Conservation (phyloP, 1,139 yeast species). For the Magnusiomyces starmeri region DNA sequence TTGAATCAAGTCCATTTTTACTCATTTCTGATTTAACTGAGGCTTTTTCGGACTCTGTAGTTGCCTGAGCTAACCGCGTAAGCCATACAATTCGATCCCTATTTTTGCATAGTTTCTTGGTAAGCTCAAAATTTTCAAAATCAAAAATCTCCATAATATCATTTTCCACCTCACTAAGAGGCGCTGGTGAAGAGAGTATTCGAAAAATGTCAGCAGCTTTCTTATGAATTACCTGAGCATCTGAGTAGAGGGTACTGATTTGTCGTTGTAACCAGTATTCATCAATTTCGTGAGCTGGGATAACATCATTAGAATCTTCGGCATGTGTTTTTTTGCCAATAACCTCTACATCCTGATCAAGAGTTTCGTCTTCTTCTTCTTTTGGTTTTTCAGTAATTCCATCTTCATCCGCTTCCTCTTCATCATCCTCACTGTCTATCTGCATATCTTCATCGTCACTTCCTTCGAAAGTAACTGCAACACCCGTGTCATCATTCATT, state of each 20-base stretch:
- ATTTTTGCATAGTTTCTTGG: constrained; percentile 46
- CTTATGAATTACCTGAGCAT: constrained; percentile 35
- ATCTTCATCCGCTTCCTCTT: constrained; percentile 28
- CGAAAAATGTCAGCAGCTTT: constrained; percentile 30
- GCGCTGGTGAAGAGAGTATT: constrained; percentile 34
- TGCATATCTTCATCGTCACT: constrained; percentile 40
- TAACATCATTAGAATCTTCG: constrained; percentile 29
- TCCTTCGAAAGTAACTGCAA: constrained; percentile 43
- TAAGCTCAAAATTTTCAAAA: constrained; percentile 44
- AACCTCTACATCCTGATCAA: constrained; percentile 30
- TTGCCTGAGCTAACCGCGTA: constrained; percentile 39
- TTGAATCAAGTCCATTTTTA: constrained; percentile 30
- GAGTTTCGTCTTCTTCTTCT: constrained; percentile 30
- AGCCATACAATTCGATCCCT: constrained; percentile 51
- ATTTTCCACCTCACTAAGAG: constrained; percentile 44
- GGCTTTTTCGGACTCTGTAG: constrained; percentile 34
- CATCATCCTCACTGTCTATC: constrained; percentile 30
- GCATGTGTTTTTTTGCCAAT: constrained; percentile 28
- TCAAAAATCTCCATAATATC: constrained; percentile 46
- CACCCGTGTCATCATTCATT: constrained; percentile 38
- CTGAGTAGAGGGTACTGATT: constrained; percentile 35
- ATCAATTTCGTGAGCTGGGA: constrained; percentile 39
- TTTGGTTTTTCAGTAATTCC: constrained; percentile 29
- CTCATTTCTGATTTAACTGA: constrained; percentile 32
- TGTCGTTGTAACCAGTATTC: constrained; percentile 46